Base-by-base conservation (phyloP, 1,284 basidiomycete species). In the Prillingera fragicola region DNA sequence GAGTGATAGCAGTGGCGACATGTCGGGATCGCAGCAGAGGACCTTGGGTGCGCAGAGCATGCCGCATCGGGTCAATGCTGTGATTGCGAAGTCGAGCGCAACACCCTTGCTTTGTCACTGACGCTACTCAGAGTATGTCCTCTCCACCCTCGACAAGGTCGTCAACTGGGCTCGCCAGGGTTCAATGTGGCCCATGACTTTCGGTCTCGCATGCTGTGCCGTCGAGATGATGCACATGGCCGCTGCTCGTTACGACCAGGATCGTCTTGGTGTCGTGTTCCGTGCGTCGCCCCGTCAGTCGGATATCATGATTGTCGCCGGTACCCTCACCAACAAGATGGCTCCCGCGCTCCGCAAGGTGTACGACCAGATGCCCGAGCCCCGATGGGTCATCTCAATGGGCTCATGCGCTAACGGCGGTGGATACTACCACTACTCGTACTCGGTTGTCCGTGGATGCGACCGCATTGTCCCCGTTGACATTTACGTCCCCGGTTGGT, bases 111-210 rank as follows among this genome's bases (percentile, higher is more conserved):
- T 15, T 17, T 23, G 8, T 10, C 22, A 13, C 43, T 48, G 14
- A 52, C 45, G 26, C 8, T 38, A 17, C 19, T 45, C 73, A 88
- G 94, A 98, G 73, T 98, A 97, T 78, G 91, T 96, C 1, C 77
- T 98, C 33, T 89, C 91, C 1, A 94, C 91, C 0, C 74, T 96
- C 48, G 94, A 99, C 76, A 97, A 97, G 76, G 80, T 98, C 33
- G 87, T 85, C 61, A 98, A 98, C 72, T 98, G 94, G 94, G 92
- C 85, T 13, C 78, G 94, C 48, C 92, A 97, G 74, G 85, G 94
- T 45, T 95, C 89, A 24, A 94, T 97, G 83, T 99, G 95, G 95
- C 95, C 95, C 33, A 95, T 98, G 91, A 97, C 92, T 36, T 96
- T 73, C 85, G 90, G 90, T 73, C 81, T 99, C 43, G 94, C 95